Evolutionary conservation across 371 early-diverging fungal genomes (phyloP).

Genomic region (Rhizopus delemar): DNA sequence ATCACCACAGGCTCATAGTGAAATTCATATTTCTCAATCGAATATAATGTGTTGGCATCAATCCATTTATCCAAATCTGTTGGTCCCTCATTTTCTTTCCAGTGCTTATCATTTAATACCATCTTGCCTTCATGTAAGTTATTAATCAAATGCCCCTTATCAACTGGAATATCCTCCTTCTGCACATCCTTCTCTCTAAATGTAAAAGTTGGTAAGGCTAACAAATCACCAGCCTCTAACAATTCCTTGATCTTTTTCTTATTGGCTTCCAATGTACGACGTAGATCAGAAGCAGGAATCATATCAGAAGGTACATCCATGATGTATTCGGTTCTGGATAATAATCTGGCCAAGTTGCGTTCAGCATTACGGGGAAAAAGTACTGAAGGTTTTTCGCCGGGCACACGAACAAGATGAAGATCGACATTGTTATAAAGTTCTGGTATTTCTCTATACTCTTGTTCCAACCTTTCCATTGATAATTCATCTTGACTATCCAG

Average conservation of each 20-base stretch:
- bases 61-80: slow-evolving; percentile 44
- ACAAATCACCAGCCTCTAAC: slow-evolving; percentile 37
- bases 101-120: slow-evolving; percentile 42
- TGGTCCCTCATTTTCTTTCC: slow-evolving; percentile 49
- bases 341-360: slow-evolving; percentile 51
- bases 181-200: slow-evolving; percentile 24
- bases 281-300: slow-evolving; percentile 44
- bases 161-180: slow-evolving; percentile 26
- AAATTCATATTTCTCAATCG: slow-evolving; percentile 46
- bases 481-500: slow-evolving; percentile 24
- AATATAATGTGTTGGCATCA: slow-evolving; percentile 34
- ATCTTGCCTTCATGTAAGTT: slow-evolving; percentile 24
- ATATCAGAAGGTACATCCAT: slow-evolving; percentile 40
- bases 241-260: slow-evolving; percentile 35
- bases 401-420: slow-evolving; percentile 36
- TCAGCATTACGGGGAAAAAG: slow-evolving; percentile 48
- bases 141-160: slow-evolving; percentile 33
- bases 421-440: slow-evolving; percentile 36
- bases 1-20: slow-evolving; percentile 53
- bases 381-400: slow-evolving; percentile 28
- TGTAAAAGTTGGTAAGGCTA: slow-evolving; percentile 47
- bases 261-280: slow-evolving; percentile 39
- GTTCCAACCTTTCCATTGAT: slow-evolving; percentile 20
- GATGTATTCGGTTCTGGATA: slow-evolving; percentile 42
- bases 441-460: slow-evolving; percentile 24